These are phyloP conservation scores for Hypoxylon sp. DNA, from an alignment of 2,329 filamentous ascomycete species.

Conservation along the genomic window DNA sequence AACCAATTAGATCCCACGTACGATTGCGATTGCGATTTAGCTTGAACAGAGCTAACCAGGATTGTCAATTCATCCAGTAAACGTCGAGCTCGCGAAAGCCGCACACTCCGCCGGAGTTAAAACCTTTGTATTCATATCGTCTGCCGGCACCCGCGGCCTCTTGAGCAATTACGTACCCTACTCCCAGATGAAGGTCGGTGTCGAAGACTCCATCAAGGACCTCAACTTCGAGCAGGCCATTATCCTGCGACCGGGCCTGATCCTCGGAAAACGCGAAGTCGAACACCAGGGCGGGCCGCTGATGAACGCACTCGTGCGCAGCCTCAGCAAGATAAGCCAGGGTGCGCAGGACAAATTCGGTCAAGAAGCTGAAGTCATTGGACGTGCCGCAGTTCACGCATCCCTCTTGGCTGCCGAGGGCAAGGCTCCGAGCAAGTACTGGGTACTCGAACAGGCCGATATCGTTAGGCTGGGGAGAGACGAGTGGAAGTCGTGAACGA, in stretches of 20 bases:
- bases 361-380: slow-evolving; percentile 82
- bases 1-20: neutral
- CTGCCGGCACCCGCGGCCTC: slow-evolving; percentile 63
- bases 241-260: slow-evolving; percentile 80
- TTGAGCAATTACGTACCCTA: slow-evolving; percentile 62
- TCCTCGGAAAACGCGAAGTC: slow-evolving; percentile 78
- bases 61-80: slow-evolving; percentile 62
- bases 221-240: slow-evolving; percentile 84
- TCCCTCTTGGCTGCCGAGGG: slow-evolving; percentile 70
- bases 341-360: slow-evolving; percentile 75
- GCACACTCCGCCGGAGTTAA: slow-evolving; percentile 80
- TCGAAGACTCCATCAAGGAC: slow-evolving; percentile 82
- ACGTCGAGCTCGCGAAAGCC: slow-evolving; percentile 81
- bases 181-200: slow-evolving; percentile 85
- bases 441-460: slow-evolving; percentile 72
- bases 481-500: slow-evolving; percentile 62
- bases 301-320: slow-evolving; percentile 68
- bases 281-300: slow-evolving; percentile 71
- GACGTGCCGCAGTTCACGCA: slow-evolving; percentile 74
- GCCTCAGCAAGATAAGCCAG: slow-evolving; percentile 67
- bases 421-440: slow-evolving; percentile 71
- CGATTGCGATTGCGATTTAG: neutral
- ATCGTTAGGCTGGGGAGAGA: slow-evolving; percentile 77
- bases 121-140: slow-evolving; percentile 84
- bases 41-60: slow-evolving; percentile 10